Evolutionary conservation across 2,329 filamentous ascomycete genomes (phyloP), one percentile per base, ranked within the genome.

Genomic region (Verticillium isaacii): DNA sequence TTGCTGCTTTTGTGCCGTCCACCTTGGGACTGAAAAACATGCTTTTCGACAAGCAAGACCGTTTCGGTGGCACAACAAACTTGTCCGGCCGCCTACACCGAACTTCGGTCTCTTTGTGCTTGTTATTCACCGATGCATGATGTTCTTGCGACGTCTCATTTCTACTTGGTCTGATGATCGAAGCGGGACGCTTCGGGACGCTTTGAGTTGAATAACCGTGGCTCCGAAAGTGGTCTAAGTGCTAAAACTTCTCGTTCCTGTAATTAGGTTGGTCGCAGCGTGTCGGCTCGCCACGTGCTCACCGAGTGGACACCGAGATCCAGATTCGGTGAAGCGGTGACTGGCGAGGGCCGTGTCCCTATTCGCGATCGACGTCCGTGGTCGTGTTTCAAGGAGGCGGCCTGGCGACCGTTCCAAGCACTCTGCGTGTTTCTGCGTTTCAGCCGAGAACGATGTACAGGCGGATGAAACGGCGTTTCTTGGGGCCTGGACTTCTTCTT

Each of bases 21-120:
- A 62, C 60, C 15, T 64, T 66, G n/a, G 66, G 70, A 23, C 66
- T 71, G n/a, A 59, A 55, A 19, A 60, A 68, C 4, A 63, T 74
- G 2, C 64, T 77, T 9, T 65, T 73, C 50, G 74, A 77, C 60
- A 76, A 76, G 62, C 63, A 64, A 8, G 54, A 64, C 32, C 68
- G 66, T 25, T 62, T 75, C 23, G 75, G 74, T 12, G 75, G 75
- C 23, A 70, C 74, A 1, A 68, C 73, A 12, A 68, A 68, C 23
- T 73, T 69, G 52, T 76, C 74, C 2, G 74, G 73, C n/a, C 70
- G 72, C 25, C 41, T 50, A 50, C 9, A n/a, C 23, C 41, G 25
- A 23, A 7, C 23, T 50, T 50, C 41, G 11, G 41, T 50, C 19
- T 50, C 19, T 23, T 23, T 23, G 19, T 12, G n/a, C 41, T 50